phyloP scores from a whole-genome alignment of 805 yeast genomes.

The Nakazawaea ernobii region DNA sequence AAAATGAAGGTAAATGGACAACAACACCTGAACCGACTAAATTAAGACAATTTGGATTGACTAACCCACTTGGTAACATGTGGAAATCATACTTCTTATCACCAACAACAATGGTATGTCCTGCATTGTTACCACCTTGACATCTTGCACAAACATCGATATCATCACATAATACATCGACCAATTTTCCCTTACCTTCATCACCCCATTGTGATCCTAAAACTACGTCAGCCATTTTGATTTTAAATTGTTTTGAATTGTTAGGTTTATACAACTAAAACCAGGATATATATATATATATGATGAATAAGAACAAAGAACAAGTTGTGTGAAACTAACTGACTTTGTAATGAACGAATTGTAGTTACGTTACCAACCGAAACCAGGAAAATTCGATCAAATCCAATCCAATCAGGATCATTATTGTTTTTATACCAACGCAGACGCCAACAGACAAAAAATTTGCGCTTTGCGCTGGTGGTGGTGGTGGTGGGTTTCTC shows the following conservation, averaged over 20 bases:
- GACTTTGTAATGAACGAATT: conserved; percentile 8
- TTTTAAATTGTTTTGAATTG: no score
- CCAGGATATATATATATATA: no score
- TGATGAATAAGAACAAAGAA: conserved; percentile 3
- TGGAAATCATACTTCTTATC: conserved; percentile 93
- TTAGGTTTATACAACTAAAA: no score
- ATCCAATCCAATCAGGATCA: neutral
- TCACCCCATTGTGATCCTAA: conserved; percentile 99
- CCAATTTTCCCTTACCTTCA: conserved; percentile 98
- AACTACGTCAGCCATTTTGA: conserved; percentile 93
- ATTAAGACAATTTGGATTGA: conserved; percentile 86
- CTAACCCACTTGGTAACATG: conserved; percentile 97
- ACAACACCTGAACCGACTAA: conserved; percentile 96
- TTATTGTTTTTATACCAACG: no score
- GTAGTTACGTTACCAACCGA: conserved; percentile 5
- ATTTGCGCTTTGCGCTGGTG: no score
- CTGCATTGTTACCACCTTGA: conserved; percentile 99
- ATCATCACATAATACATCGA: conserved; percentile 89
- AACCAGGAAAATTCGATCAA: neutral
- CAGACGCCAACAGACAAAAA: no score
- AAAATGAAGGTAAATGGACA: conserved; percentile 89
- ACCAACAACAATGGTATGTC: conserved; percentile 94
- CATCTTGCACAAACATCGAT: conserved; percentile 97
- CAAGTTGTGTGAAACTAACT: no score
- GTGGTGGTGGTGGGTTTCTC: no score